phyloP scores from a whole-genome alignment of 75 land plant genomes.

The Sequoiadendron giganteum region DNA sequence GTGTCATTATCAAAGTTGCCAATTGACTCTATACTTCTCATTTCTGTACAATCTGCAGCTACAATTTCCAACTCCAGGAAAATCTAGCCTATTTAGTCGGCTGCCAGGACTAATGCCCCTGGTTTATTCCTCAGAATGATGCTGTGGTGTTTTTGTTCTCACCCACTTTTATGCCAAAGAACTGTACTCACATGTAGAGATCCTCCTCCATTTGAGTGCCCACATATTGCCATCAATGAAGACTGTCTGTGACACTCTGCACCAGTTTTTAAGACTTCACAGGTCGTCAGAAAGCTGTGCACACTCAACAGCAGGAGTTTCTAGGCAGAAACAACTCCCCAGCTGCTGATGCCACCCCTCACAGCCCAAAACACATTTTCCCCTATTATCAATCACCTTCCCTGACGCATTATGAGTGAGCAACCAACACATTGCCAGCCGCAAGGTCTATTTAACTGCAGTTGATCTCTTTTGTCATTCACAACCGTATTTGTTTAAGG shows the following conservation, averaged over 20 bases:
- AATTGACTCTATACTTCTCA: too few relatives aligned
- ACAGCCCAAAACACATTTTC: slow-evolving; percentile 19
- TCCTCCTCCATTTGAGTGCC: neutral
- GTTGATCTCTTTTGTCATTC: too few relatives aligned
- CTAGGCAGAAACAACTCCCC: neutral
- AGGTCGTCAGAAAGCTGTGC: neutral
- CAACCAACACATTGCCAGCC: slow-evolving; percentile 35
- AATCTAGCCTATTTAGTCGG: neutral
- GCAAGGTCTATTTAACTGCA: slow-evolving; percentile 14
- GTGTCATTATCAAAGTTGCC: too few relatives aligned
- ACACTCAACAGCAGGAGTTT: neutral
- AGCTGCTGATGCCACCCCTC: slow-evolving; percentile 34
- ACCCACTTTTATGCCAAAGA: neutral
- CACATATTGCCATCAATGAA: neutral
- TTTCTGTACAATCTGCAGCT: neutral
- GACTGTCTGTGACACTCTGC: slow-evolving; percentile 1
- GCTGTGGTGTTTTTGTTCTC: neutral
- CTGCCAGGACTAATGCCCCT: neutral
- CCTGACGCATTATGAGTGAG: slow-evolving; percentile 30
- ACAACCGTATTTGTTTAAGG: too few relatives aligned
- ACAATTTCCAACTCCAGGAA: neutral
- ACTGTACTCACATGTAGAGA: neutral
- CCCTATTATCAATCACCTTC: slow-evolving; percentile 25
- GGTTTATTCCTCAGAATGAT: neutral
- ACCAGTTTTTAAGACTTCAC: neutral